Evolutionary conservation across 1,284 basidiomycete species (phyloP).

Genomic region (Rhodofomes roseus): DNA sequence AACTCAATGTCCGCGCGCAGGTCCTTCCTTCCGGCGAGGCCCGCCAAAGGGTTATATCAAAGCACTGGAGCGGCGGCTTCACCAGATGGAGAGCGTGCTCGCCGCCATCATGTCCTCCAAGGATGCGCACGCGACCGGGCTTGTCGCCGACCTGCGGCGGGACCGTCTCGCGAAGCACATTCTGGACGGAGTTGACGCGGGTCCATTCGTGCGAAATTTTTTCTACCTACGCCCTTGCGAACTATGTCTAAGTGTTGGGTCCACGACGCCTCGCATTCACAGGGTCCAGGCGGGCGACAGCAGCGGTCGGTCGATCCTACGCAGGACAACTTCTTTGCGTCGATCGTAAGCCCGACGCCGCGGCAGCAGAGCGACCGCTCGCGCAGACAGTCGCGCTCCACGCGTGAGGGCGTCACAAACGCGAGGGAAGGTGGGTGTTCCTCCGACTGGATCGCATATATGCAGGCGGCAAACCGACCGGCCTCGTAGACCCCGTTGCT

Average conservation of each 20-base stretch:
- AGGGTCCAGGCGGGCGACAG: constrained; percentile 63
- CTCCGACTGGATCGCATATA: neutral
- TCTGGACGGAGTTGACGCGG: constrained; percentile 65
- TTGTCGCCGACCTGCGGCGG: constrained; percentile 66
- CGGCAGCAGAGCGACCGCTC: constrained; percentile 56
- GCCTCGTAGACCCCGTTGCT: constrained; percentile 52
- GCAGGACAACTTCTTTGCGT: constrained; percentile 71
- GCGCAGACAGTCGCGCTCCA: constrained; percentile 67
- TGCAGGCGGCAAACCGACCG: neutral
- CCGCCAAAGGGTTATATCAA: constrained; percentile 89
- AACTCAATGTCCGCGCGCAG: constrained; percentile 32
- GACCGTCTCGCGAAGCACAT: constrained; percentile 73
- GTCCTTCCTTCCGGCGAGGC: constrained; percentile 77
- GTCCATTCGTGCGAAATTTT: constrained; percentile 59
- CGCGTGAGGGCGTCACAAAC: constrained; percentile 72
- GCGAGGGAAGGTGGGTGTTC: constrained; percentile 40
- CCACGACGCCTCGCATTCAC: neutral
- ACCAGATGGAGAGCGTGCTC: constrained; percentile 82
- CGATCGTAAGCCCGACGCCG: constrained; percentile 55
- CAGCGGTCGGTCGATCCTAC: constrained; percentile 46
- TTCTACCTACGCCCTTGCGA: neutral
- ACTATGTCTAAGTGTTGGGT: no score
- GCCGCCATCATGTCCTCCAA: constrained; percentile 73
- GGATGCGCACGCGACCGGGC: constrained; percentile 52
- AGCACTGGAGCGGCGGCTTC: constrained; percentile 84